A percentile compares a stretch with the other conserved stretches of the same genome.
phyloP scores from a whole-genome alignment of 139 green algal genomes.

The Picochlorum sp. region DNA sequence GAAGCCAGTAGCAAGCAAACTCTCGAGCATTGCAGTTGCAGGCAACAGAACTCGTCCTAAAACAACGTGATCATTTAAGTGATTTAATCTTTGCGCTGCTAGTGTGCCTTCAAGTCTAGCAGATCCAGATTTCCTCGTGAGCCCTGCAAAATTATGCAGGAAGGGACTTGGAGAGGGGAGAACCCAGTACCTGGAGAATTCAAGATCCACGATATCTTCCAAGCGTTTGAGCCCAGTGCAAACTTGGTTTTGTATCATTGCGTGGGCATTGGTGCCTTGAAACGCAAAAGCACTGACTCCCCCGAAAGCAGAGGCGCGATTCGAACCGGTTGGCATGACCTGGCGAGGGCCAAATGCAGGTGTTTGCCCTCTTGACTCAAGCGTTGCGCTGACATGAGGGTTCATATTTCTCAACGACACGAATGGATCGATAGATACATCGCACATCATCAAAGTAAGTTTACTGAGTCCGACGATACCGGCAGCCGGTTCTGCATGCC shows the following conservation, averaged over 20 bases:
- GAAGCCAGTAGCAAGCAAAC: conserved; percentile 33
- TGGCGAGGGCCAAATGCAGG: conserved; percentile 15
- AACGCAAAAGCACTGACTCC: conserved; percentile 74
- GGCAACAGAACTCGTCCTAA: conserved; percentile 50
- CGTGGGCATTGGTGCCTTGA: conserved; percentile 59
- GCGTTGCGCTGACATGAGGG: conserved; percentile 41
- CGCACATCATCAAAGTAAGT: conserved; percentile 25
- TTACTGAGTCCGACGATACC: conserved; percentile 59
- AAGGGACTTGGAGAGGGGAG: conserved; percentile 23
- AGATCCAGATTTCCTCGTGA: not conserved
- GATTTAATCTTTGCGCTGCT: conserved; percentile 15
- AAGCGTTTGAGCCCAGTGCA: not conserved
- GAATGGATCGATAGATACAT: conserved; percentile 30
- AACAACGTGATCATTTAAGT: conserved; percentile 61
- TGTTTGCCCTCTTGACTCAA: conserved; percentile 15
- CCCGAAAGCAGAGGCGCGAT: conserved; percentile 6
- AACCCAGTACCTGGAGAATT: conserved; percentile 16
- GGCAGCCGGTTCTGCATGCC: conserved; percentile 78
- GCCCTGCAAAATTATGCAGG: not conserved
- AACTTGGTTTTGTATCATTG: conserved; percentile 20
- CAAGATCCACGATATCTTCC: not conserved
- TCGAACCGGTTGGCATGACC: not conserved
- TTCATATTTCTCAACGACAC: conserved; percentile 51
- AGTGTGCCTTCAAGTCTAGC: not conserved
- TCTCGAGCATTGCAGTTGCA: conserved; percentile 60